Evolutionary conservation across 2,329 filamentous ascomycete genomes (phyloP).

Genomic region (Pyricularia pennisetigena): DNA sequence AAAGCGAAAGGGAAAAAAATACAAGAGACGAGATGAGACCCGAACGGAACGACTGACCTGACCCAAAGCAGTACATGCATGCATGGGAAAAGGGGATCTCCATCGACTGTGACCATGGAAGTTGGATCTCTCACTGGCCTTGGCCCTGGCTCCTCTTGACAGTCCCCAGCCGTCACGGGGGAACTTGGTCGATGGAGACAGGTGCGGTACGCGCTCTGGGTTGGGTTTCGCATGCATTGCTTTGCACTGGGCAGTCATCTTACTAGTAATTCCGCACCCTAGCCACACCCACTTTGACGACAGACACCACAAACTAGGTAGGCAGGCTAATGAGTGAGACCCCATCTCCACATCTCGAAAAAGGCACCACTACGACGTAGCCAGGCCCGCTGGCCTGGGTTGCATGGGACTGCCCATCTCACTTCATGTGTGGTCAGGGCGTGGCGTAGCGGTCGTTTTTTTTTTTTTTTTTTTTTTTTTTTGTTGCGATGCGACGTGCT

Average conservation of each 20-base stretch:
- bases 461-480: not conserved
- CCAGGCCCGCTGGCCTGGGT: not conserved
- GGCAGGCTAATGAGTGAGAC: not conserved
- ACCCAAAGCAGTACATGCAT: not conserved
- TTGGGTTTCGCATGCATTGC: not conserved
- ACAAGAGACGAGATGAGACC: constrained; percentile 1
- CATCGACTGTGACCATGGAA: not conserved
- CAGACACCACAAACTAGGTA: not conserved
- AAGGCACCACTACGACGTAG: not conserved
- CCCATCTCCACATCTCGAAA: not conserved
- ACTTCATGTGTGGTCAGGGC: not conserved
- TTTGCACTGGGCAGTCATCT: not conserved
- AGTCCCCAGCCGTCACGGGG: not conserved
- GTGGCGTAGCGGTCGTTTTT: not conserved
- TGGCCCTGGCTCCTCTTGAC: not conserved
- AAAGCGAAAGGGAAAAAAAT: constrained; percentile 8
- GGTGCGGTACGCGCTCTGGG: not conserved
- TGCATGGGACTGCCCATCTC: not conserved
- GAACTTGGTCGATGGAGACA: not conserved
- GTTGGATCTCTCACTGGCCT: not conserved
- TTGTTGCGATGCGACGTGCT: not conserved
- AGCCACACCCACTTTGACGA: not conserved
- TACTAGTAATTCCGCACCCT: not conserved
- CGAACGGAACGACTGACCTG: constrained; percentile 1
- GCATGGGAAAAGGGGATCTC: not conserved